Evolutionary conservation across 2,329 filamentous ascomycete genomes (phyloP), one percentile per base, ranked within the genome.

Genomic region (Beauveria medogensis): DNA sequence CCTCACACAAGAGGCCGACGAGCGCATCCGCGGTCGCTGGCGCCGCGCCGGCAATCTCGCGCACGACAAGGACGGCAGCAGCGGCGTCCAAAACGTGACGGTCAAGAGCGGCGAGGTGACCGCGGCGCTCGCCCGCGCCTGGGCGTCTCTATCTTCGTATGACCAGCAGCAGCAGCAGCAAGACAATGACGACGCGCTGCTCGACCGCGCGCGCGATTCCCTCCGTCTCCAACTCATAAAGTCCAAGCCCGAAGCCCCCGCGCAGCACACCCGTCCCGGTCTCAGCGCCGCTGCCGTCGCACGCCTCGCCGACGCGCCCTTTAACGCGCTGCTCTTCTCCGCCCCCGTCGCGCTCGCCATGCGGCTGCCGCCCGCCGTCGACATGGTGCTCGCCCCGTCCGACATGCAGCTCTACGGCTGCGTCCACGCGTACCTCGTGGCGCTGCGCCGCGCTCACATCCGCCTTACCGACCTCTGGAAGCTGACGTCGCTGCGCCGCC

Each of bases 21-120:
- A 88, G 59, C 88, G 86, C 66, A 82, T 94, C 26, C 82, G 85
- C n/a, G 86, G 84, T 65, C 85, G 91, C 55, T 90, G 90, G 80
- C 84, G 81, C 66, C 78, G 86, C 64, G 78, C 84, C 12, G 82
- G 84, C 44, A 85, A 84, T 58, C 70, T 86, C 6, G 80, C 78
- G 2, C 80, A 79, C 69, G 80, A 84, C 69, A 82, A 80, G 69
- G 83, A 85, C 62, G 64, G 85, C 62, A 64, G 85, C 63, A 64
- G 85, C 63, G 65, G 66, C 2, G 51, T 75, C 1, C 70, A 68
- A n/a, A 72, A 71, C n/a, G 66, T 76, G 9, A 83, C 83, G 1
- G 82, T 97, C 62, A 97, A 95, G 71, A 92, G 97, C 66, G 90
- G 89, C 2, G 93, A 97, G 72, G 86, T 96, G 2, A 84, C 86